Percentiles rank a stretch among this genome's conserved stretches.
Conservation (phyloP, 441 rosid species). For the Arabidopsis lyrata region DNA sequence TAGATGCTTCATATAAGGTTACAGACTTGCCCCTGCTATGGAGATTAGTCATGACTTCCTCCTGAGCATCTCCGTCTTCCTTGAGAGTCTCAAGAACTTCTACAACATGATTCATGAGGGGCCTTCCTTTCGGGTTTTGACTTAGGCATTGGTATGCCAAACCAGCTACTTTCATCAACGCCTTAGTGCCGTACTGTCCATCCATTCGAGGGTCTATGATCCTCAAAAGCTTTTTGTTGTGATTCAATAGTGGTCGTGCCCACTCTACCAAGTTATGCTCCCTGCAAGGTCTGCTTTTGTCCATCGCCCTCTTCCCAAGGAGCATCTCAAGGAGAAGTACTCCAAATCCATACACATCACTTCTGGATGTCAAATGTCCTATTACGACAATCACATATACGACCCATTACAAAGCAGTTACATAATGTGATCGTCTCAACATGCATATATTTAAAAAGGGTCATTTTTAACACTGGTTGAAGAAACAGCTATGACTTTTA, state of each 20-base stretch:
- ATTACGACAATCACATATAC: constrained; percentile 35
- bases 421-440: not conserved
- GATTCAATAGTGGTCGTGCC: constrained; percentile 91
- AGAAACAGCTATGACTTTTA: not conserved
- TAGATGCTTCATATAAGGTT: constrained; percentile 69
- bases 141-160: constrained; percentile 93
- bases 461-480: not conserved
- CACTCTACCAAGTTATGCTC: constrained; percentile 98
- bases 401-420: not conserved
- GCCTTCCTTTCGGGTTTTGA: constrained; percentile 98
- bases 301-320: constrained; percentile 94
- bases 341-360: constrained; percentile 97
- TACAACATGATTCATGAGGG: constrained; percentile 88
- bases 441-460: not conserved
- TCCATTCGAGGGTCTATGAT: constrained; percentile 94
- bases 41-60: constrained; percentile 52
- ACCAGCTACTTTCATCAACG: constrained; percentile 76
- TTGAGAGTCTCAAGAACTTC: constrained; percentile 75
- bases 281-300: constrained; percentile 88
- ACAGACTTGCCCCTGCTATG: constrained; percentile 50
- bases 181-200: constrained; percentile 77
- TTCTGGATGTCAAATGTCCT: constrained; percentile 95
- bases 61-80: constrained; percentile 48
- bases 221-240: constrained; percentile 85
- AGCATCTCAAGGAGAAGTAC: constrained; percentile 97